These are phyloP conservation scores for Aegilops speltoides DNA, from an alignment of 176 grass and related monocot genomes.

Conservation along the genomic window DNA sequence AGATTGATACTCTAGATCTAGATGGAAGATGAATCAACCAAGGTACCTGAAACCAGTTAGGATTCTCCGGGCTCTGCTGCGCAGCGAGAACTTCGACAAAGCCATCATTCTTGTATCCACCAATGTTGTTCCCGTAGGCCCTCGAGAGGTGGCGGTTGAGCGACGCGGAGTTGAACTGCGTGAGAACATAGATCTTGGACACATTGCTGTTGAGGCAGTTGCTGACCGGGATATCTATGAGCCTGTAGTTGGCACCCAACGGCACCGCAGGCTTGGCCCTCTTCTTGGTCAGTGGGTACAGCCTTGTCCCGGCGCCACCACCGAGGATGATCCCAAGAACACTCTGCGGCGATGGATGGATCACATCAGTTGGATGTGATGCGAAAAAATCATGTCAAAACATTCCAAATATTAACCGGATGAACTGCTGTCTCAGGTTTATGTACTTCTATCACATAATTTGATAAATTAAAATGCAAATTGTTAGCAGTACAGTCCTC, in stretches of 20 bases:
- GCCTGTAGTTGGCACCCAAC: conserved; percentile 86
- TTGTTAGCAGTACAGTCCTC: background rate
- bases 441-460: background rate
- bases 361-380: conserved; percentile 11
- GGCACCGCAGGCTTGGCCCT: conserved; percentile 94
- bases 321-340: conserved; percentile 98
- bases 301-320: conserved; percentile 83
- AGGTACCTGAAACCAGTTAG: conserved; percentile 97
- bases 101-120: conserved; percentile 93
- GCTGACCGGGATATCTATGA: conserved; percentile 98
- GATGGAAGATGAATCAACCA: background rate
- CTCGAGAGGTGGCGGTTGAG: conserved; percentile 92
- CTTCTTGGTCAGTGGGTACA: conserved; percentile 98
- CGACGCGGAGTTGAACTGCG: conserved; percentile 92
- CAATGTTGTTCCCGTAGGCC: conserved; percentile 89
- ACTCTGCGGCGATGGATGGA: conserved; percentile 53
- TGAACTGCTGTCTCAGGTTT: background rate
- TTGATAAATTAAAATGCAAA: conserved; percentile 9
- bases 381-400: background rate
- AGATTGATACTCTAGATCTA: background rate
- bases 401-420: background rate
- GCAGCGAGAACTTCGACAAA: conserved; percentile 98
- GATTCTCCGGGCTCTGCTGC: conserved; percentile 95
- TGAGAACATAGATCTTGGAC: conserved; percentile 93
- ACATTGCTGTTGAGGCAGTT: conserved; percentile 96